Percentiles rank a stretch among this genome's conserved stretches.
These are phyloP conservation scores for Candida frijolesensis DNA, from an alignment of 1,139 yeast species.

Conservation along the genomic window DNA sequence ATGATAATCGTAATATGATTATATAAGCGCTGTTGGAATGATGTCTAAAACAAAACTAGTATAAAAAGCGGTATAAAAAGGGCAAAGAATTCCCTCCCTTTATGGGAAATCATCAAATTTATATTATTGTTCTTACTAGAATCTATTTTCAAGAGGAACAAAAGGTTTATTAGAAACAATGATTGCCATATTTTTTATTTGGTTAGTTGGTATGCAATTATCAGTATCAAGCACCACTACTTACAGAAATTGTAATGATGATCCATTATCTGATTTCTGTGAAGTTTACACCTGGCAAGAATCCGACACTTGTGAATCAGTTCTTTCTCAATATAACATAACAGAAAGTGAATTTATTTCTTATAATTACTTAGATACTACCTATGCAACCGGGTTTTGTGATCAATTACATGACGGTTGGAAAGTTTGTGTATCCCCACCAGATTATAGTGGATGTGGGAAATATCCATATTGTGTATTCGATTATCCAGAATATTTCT, in stretches of 20 bases:
- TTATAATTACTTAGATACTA: neutral
- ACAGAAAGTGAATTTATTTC: neutral
- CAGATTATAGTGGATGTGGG: neutral
- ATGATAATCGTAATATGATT: no score
- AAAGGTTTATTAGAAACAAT: no score
- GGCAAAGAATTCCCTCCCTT: no score
- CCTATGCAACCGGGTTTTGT: neutral
- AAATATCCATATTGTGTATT: neutral
- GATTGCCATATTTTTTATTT: no score
- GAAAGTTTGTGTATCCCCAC: neutral
- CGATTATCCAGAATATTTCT: neutral
- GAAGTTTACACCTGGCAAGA: neutral
- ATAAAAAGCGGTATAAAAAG: no score
- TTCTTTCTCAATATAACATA: neutral
- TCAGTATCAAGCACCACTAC: neutral
- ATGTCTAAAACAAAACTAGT: no score
- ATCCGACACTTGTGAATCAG: neutral
- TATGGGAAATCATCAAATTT: no score
- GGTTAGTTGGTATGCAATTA: neutral
- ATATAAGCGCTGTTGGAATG: no score
- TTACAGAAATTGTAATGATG: neutral
- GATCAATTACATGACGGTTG: neutral
- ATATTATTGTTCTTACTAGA: no score
- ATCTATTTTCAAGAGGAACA: no score
- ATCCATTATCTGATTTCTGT: neutral